Conservation (phyloP, 371 early-diverging fungal species). For the Mortierella sp. region DNA sequence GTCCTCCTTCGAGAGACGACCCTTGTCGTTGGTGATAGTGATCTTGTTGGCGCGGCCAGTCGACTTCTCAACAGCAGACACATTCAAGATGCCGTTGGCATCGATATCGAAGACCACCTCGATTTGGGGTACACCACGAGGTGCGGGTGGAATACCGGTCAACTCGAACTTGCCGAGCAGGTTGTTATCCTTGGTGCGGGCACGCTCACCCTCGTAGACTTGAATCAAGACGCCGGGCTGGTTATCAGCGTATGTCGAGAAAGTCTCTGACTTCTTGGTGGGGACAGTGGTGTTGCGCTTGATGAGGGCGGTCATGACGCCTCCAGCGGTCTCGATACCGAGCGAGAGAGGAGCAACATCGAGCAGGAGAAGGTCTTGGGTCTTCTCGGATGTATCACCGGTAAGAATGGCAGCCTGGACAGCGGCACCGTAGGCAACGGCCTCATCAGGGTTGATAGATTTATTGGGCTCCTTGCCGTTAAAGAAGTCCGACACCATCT, state of each 20-base stretch:
- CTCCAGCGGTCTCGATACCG: slow-evolving; percentile 98
- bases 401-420: slow-evolving; percentile 97
- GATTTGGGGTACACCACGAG: slow-evolving; percentile 98
- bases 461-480: slow-evolving; percentile 98
- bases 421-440: slow-evolving; percentile 99
- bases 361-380: slow-evolving; percentile 83
- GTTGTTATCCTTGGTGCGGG: slow-evolving; percentile 97
- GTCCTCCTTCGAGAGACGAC: slow-evolving; percentile 97
- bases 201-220: slow-evolving; percentile 98
- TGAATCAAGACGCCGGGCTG: slow-evolving; percentile 98
- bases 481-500: slow-evolving; percentile 97
- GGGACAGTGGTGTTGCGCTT: slow-evolving; percentile 98
- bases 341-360: slow-evolving; percentile 95
- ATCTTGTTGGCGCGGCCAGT: slow-evolving; percentile 96
- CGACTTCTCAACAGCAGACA: slow-evolving; percentile 95
- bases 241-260: slow-evolving; percentile 98
- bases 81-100: slow-evolving; percentile 98
- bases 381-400: slow-evolving; percentile 94
- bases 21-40: slow-evolving; percentile 98
- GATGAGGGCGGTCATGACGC: slow-evolving; percentile 97
- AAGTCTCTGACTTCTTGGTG: slow-evolving; percentile 97
- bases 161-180: slow-evolving; percentile 97
- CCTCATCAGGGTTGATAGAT: slow-evolving; percentile 99
- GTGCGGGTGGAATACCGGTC: slow-evolving; percentile 95
- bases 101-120: slow-evolving; percentile 98